A percentile compares a stretch with the other conserved stretches of the same genome.
Evolutionary conservation across 345 rosid species (phyloP).

Genomic region (Eucalyptus marginata): DNA sequence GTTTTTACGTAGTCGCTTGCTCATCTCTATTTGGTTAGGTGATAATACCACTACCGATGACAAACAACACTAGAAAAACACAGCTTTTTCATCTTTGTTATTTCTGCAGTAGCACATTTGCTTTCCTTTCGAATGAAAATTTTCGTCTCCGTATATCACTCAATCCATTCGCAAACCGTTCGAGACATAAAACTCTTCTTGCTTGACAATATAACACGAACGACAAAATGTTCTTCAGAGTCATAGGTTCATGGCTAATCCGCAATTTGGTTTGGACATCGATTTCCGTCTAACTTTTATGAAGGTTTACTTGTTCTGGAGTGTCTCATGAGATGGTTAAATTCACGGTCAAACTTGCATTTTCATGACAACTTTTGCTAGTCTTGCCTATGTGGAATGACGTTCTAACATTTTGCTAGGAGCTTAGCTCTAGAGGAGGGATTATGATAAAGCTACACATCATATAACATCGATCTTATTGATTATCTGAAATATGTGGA

Average conservation of each 20-base stretch:
- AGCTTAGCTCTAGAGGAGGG: background rate
- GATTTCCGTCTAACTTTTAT: background rate
- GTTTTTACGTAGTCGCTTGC: too few relatives aligned
- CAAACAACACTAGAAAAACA: too few relatives aligned
- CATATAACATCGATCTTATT: background rate
- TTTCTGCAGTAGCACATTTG: fast-evolving
- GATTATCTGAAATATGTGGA: background rate
- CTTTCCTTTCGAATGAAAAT: background rate
- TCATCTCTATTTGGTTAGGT: too few relatives aligned
- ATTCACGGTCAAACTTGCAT: background rate
- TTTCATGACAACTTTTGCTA: too few relatives aligned
- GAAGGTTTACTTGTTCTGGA: background rate
- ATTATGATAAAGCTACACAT: background rate
- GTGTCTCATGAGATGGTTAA: background rate
- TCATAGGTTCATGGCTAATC: background rate
- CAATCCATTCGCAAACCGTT: fast-evolving
- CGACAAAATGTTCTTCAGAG: fast-evolving
- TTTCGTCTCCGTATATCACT: fast-evolving
- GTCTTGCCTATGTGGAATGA: too few relatives aligned
- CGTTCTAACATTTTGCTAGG: background rate
- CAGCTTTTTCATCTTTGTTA: background rate
- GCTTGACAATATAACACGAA: fast-evolving
- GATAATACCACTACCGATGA: too few relatives aligned
- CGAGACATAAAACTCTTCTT: background rate
- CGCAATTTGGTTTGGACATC: background rate